Conservation (phyloP, 2,329 filamentous ascomycete genomes). For the Microcyclospora tardicrescens region DNA sequence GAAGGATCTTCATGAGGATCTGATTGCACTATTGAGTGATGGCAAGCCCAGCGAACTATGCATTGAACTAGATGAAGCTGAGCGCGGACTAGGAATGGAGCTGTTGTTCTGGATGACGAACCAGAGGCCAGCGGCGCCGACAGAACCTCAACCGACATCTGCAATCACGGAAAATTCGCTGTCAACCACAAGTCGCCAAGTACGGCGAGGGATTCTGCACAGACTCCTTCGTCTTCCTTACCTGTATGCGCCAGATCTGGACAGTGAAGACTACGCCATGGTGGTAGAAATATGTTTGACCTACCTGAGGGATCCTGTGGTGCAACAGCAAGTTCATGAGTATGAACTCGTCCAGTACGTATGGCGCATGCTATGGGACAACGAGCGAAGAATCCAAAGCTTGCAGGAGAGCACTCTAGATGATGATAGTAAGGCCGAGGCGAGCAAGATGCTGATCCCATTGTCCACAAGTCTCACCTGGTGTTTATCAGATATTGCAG, state of each 20-base stretch:
- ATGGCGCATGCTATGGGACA: constrained; percentile 11
- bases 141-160: not conserved
- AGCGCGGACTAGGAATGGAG: constrained; percentile 9
- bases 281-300: constrained; percentile 13
- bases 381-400: constrained; percentile 2
- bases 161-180: constrained; percentile 1
- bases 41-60: not conserved
- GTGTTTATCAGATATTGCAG: constrained; percentile 20
- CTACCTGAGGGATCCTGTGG: constrained; percentile 13
- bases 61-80: not conserved
- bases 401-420: not conserved
- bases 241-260: constrained; percentile 1
- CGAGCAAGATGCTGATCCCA: constrained; percentile 12
- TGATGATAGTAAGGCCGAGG: constrained; percentile 1
- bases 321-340: constrained; percentile 12
- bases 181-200: not conserved
- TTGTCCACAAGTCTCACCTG: constrained; percentile 17
- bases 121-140: constrained; percentile 9
- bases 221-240: constrained; percentile 6
- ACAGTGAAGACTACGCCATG: constrained; percentile 12
- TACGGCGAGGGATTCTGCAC: constrained; percentile 6
- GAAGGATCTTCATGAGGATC: constrained; percentile 7
- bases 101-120: constrained; percentile 17
- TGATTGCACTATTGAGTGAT: constrained; percentile 5
- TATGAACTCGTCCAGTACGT: constrained; percentile 6